Base-by-base conservation (phyloP, 768 basidiomycete species). In the Paxillus involutus region DNA sequence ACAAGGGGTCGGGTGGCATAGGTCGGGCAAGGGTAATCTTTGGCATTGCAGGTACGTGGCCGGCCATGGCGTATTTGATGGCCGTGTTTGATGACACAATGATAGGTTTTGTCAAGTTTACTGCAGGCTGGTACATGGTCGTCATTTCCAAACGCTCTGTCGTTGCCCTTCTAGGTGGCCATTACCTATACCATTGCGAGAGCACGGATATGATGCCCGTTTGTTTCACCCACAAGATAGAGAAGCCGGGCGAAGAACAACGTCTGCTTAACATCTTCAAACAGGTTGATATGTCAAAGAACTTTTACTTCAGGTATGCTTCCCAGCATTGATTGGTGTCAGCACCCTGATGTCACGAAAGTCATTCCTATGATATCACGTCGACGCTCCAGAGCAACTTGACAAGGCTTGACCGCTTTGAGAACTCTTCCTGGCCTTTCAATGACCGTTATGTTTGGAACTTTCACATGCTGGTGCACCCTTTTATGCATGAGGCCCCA, bases 281-380 rank as follows among this genome's bases (percentile, higher is more conserved):
- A 67, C 92, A 95, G 70, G 94, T 98, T 1, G 96, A 99, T 65
- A 84, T 98, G 80, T 88, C 89, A n/a, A 98, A 98, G 74, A 98
- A 98, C 74, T 98, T 98, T 69, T 99, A 98, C 73, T 98, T 98
- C 73, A 94, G 91, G 92, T 92, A 59, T 35, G 67, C 53, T 29
- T 53, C 35, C 49, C 33, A 6, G 32, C 19, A 1, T 7, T 1
- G 42, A 19, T 17, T 7, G 35, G 37, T 5, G 19, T 29, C 3
- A 4, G 12, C 32, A 52, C 42, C 16, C 51, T 59, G 30, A 58
- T 29, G 16, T 32, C 35, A 19, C 35, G 19, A 37, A 5, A 96
- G 94, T 60, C 94, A 98, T 67, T 93, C 95, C 0, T 99, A 99
- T 72, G 96, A 98, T 67, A 75, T 98, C 21, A 97, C 96, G 2